Percentiles rank a stretch among this genome's conserved stretches.
phyloP scores from a whole-genome alignment of 345 rosid species.

The Lepidium sativum region DNA sequence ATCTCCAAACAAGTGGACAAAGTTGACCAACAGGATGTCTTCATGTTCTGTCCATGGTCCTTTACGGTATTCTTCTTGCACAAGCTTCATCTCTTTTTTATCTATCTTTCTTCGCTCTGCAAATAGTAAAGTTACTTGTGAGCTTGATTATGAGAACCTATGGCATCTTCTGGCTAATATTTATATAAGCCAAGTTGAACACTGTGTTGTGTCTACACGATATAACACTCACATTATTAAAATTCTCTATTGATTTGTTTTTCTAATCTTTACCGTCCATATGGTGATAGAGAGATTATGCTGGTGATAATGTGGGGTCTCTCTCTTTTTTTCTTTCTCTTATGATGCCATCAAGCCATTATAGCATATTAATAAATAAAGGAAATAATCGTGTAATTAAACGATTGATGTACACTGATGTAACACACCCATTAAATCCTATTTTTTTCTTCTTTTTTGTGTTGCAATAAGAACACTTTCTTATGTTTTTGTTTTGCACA shows the following conservation, averaged over 20 bases:
- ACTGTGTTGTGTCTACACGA: constrained; percentile 25
- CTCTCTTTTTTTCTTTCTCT: neutral
- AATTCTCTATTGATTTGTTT: constrained; percentile 26
- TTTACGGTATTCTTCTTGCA: constrained; percentile 64
- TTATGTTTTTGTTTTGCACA: neutral
- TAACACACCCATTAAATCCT: constrained; percentile 23
- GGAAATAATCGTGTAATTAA: constrained; percentile 1
- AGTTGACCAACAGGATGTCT: constrained; percentile 72
- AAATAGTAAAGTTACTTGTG: neutral
- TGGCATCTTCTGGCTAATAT: constrained; percentile 17
- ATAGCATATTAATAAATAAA: neutral
- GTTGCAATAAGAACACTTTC: constrained; percentile 20
- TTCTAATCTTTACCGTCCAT: constrained; percentile 40
- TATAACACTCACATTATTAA: constrained; percentile 30
- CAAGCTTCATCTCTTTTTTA: constrained; percentile 41
- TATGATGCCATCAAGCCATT: constrained; percentile 66
- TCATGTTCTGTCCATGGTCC: constrained; percentile 99
- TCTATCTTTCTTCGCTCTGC: constrained; percentile 14
- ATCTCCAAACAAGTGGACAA: constrained; percentile 87
- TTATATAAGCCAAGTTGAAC: constrained; percentile 38
- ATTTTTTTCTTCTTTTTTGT: constrained; percentile 23
- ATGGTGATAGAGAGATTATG: constrained; percentile 41
- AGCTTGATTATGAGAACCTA: constrained; percentile 24
- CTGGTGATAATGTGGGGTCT: constrained; percentile 35
- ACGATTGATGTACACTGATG: constrained; percentile 18